Evolutionary conservation across 2,329 filamentous ascomycete genomes (phyloP).

Genomic region (Phymatotrichopsis omnivora): DNA sequence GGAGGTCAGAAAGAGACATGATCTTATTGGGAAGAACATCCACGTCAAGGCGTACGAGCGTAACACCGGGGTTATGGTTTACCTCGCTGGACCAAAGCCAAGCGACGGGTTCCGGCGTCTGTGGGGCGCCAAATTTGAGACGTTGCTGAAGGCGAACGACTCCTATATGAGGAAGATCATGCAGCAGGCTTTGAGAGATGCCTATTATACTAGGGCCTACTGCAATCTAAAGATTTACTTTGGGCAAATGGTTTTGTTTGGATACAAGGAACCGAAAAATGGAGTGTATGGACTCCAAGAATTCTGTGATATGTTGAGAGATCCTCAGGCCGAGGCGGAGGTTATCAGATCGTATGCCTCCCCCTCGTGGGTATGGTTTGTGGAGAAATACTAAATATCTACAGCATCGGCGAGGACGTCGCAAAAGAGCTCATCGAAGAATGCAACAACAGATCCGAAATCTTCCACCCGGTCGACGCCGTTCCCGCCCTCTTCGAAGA

Average conservation of each 20-base stretch:
- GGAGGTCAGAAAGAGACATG: conserved; percentile 20
- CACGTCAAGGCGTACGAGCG: conserved; percentile 19
- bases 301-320: conserved; percentile 23
- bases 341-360: conserved; percentile 27
- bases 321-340: conserved; percentile 24
- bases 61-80: conserved; percentile 21
- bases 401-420: conserved; percentile 20
- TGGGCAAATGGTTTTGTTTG: conserved; percentile 29
- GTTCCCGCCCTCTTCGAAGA: conserved; percentile 24
- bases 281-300: conserved; percentile 22
- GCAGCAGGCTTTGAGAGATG: conserved; percentile 26
- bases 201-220: conserved; percentile 27
- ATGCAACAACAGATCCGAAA: conserved; percentile 15
- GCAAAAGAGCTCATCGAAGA: conserved; percentile 23
- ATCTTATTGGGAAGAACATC: conserved; percentile 23
- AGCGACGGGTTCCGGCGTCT: conserved; percentile 8
- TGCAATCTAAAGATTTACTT: conserved; percentile 29
- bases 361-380: background rate
- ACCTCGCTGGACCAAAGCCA: conserved; percentile 20
- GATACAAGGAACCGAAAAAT: conserved; percentile 22
- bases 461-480: conserved; percentile 22
- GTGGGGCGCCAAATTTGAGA: conserved; percentile 21
- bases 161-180: conserved; percentile 23
- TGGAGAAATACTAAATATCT: conserved; percentile 1
- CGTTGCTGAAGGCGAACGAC: conserved; percentile 25